These are phyloP conservation scores for Neurospora tetrasperma DNA, from an alignment of 495 filamentous ascomycete genomes.

Conservation along the genomic window DNA sequence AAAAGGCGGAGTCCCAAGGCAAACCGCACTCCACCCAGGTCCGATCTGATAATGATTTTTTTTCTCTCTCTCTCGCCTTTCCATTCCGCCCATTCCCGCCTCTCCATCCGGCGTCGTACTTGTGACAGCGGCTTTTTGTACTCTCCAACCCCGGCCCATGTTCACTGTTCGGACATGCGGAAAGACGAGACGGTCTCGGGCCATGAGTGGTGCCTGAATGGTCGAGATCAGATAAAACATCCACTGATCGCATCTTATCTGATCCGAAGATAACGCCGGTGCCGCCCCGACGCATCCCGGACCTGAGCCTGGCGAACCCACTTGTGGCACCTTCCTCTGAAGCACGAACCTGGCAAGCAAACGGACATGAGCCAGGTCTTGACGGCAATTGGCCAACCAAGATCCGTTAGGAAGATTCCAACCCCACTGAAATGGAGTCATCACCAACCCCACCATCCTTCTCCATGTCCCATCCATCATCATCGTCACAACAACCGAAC, in stretches of 20 bases:
- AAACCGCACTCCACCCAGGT: slow-evolving; percentile 1
- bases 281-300: slow-evolving; percentile 14
- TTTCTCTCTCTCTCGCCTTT: neutral
- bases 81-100: neutral
- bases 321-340: slow-evolving; percentile 9
- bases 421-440: neutral
- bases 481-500: neutral
- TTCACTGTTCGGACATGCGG: slow-evolving; percentile 13
- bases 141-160: neutral
- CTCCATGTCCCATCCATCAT: neutral
- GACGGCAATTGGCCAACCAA: neutral
- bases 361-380: slow-evolving; percentile 1
- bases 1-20: neutral
- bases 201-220: slow-evolving; percentile 1
- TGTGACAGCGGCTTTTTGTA: neutral
- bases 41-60: slow-evolving; percentile 26
- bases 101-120: slow-evolving; percentile 4
- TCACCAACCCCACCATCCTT: neutral
- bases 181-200: slow-evolving; percentile 1
- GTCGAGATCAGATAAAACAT: slow-evolving; percentile 1
- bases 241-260: slow-evolving; percentile 36
- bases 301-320: slow-evolving; percentile 4
- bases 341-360: slow-evolving; percentile 11
- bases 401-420: neutral
- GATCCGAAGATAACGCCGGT: slow-evolving; percentile 43